Conservation (phyloP, 2,329 filamentous ascomycete species). For the Diaporthe ampelina region DNA sequence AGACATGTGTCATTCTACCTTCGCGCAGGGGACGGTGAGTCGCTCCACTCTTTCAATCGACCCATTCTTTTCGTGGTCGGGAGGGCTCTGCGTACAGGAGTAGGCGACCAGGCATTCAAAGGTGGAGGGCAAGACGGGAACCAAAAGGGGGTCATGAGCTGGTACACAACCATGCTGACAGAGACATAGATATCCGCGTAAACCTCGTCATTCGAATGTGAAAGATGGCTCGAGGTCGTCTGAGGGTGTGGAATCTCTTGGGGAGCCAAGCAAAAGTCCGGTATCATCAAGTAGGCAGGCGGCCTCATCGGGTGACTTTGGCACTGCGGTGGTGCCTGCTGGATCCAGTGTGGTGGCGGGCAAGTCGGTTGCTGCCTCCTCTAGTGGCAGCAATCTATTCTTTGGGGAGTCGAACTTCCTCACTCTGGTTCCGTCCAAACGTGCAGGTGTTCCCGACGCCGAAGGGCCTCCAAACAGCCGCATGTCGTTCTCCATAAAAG, state of each 20-base stretch:
- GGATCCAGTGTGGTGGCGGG: background rate
- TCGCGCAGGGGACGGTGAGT: constrained; percentile 41
- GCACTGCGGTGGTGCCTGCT: background rate
- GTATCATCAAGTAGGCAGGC: background rate
- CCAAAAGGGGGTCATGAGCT: background rate
- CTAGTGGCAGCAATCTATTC: constrained; percentile 50
- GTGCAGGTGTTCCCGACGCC: background rate
- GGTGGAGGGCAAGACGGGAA: too few relatives aligned
- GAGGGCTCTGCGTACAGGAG: background rate
- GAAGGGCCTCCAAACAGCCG: constrained; percentile 38
- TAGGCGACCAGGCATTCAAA: background rate
- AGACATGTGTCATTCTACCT: constrained; percentile 43
- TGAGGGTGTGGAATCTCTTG: background rate
- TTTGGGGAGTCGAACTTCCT: constrained; percentile 57
- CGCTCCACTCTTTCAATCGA: background rate
- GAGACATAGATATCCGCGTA: constrained; percentile 41
- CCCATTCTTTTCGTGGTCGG: background rate
- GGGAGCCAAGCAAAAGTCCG: constrained; percentile 3
- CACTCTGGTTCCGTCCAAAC: constrained; percentile 47
- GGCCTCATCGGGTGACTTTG: constrained; percentile 6
- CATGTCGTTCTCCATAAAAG: constrained; percentile 42
- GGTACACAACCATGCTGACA: background rate
- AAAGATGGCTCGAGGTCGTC: constrained; percentile 29
- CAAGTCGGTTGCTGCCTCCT: constrained; percentile 41
- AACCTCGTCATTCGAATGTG: constrained; percentile 26